phyloP scores from a whole-genome alignment of 805 yeast genomes.

The Pachysolen tannophilus region DNA sequence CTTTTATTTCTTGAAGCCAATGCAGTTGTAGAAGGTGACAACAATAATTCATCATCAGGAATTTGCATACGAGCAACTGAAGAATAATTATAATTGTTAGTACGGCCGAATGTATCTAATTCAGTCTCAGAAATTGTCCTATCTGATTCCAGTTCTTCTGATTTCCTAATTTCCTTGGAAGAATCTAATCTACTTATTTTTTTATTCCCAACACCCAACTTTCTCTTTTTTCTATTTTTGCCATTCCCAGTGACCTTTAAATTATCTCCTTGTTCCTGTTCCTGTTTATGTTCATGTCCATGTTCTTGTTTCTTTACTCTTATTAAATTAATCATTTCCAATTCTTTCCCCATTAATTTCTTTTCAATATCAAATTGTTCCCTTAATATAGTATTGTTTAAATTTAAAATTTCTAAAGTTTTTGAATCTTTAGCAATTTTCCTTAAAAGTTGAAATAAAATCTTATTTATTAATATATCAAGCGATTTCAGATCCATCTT shows the following conservation, averaged over 20 bases:
- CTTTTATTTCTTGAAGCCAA: too few species aligned
- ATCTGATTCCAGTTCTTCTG: slow-evolving; percentile 5
- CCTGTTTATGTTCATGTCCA: background rate
- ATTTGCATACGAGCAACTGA: too few species aligned
- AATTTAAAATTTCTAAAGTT: background rate
- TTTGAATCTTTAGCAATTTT: background rate
- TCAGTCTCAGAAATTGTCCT: slow-evolving; percentile 5
- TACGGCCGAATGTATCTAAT: background rate
- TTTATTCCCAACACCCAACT: too few species aligned
- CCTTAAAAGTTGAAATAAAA: too few species aligned
- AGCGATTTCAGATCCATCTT: too few species aligned
- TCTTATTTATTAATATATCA: too few species aligned
- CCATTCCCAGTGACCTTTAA: too few species aligned
- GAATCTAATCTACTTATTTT: background rate
- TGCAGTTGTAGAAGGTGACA: too few species aligned
- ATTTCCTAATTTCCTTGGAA: background rate
- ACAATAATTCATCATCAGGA: too few species aligned
- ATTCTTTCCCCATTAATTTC: background rate
- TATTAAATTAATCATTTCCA: background rate
- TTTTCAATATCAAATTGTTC: background rate
- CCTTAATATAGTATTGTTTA: background rate
- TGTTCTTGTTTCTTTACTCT: background rate
- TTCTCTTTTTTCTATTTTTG: too few species aligned
- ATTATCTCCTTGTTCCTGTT: too few species aligned
- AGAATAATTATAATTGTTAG: too few species aligned